Percentiles rank a stretch among this genome's conserved stretches.
phyloP scores from a whole-genome alignment of 1,284 basidiomycete species.

The Irpex lacteus region DNA sequence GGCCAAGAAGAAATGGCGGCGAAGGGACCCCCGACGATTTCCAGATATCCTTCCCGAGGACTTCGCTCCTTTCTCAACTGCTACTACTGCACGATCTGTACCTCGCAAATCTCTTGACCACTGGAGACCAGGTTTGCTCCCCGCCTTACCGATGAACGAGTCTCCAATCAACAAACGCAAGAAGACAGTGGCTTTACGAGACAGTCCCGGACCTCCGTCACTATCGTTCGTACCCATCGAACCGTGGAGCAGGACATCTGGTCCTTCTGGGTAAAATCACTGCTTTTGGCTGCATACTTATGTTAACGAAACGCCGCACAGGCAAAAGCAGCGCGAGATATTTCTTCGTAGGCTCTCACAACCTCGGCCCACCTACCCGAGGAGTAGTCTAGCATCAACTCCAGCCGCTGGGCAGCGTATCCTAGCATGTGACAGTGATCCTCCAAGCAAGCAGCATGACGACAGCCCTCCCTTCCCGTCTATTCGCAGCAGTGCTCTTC shows the following conservation, averaged over 20 bases:
- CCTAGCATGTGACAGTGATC: background rate
- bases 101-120: background rate
- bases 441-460: background rate
- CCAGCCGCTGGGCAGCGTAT: background rate
- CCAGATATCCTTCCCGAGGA: constrained; percentile 3
- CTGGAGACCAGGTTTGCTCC: background rate
- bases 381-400: background rate
- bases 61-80: constrained; percentile 5
- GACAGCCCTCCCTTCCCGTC: background rate
- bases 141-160: background rate
- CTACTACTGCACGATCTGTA: background rate
- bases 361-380: background rate
- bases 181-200: background rate
- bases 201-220: background rate
- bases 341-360: background rate
- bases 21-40: constrained; percentile 17
- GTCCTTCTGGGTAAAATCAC: background rate
- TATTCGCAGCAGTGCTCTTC: background rate
- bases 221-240: constrained; percentile 1
- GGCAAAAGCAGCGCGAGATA: background rate
- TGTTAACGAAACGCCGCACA: background rate
- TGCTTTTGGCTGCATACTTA: background rate
- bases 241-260: background rate
- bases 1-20: constrained; percentile 12
- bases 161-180: background rate